Evolutionary conservation across 2,329 filamentous ascomycete species (phyloP).

Genomic region (Sclerotiophoma versabilis): DNA sequence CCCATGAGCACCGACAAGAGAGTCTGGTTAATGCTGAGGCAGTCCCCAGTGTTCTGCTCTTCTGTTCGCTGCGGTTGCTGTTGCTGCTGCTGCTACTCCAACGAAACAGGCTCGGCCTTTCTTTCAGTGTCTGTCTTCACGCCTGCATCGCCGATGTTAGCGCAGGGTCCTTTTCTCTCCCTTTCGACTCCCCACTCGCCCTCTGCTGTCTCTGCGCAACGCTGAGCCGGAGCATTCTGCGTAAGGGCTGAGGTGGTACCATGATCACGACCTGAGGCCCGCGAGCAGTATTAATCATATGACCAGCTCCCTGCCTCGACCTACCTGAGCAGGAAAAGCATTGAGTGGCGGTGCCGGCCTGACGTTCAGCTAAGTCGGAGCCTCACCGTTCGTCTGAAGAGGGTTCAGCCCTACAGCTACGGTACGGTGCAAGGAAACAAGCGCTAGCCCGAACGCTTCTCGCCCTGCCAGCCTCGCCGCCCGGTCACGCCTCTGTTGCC

Average conservation of each 20-base stretch:
- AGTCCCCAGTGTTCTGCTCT: constrained; percentile 34
- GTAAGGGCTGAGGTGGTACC: constrained; percentile 39
- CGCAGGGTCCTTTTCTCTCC: constrained; percentile 15
- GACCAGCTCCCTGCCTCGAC: constrained; percentile 15
- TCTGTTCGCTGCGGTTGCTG: constrained; percentile 26
- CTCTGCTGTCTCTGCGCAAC: constrained; percentile 23
- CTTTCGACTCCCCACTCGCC: constrained; percentile 24
- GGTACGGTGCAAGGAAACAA: constrained; percentile 13
- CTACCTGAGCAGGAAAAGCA: constrained; percentile 17
- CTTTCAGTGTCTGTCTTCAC: constrained; percentile 1
- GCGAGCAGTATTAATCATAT: constrained; percentile 20
- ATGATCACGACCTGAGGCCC: constrained; percentile 31
- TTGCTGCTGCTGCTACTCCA: constrained; percentile 17
- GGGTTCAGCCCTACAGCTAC: constrained; percentile 17
- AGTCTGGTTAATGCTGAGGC: constrained; percentile 42
- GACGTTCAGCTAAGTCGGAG: constrained; percentile 22
- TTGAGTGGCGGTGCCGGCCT: constrained; percentile 33
- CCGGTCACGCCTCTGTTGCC: constrained; percentile 8
- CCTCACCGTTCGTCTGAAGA: constrained; percentile 20
- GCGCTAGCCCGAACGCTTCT: constrained; percentile 16
- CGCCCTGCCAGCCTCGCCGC: constrained; percentile 29
- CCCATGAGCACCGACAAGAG: constrained; percentile 25
- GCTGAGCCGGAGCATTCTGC: constrained; percentile 25
- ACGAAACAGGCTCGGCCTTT: constrained; percentile 8
- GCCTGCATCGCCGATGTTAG: constrained; percentile 19